A percentile compares a stretch with the other conserved stretches of the same genome.
These are phyloP conservation scores for Bjerkandera adusta DNA, from an alignment of 1,284 basidiomycete species.

Conservation along the genomic window DNA sequence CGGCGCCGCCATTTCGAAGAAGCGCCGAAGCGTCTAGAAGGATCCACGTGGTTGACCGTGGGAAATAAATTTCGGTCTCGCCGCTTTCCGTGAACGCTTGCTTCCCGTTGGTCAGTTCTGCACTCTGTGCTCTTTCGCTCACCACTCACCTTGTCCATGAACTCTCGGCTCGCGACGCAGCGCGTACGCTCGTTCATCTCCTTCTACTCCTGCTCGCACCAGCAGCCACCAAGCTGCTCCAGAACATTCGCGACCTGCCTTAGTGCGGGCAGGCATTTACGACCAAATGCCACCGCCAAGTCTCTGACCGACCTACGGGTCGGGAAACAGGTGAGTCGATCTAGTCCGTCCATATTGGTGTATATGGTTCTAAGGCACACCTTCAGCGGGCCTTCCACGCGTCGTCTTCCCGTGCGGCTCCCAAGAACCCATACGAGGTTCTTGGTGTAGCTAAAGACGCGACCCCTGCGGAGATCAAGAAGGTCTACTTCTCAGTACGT, in stretches of 20 bases:
- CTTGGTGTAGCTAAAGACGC: conserved; percentile 89
- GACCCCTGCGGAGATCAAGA: conserved; percentile 89
- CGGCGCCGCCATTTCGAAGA: neutral
- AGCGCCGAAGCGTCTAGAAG: conserved; percentile 15
- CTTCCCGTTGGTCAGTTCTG: conserved; percentile 2
- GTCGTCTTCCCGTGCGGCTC: conserved; percentile 49
- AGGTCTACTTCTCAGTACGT: conserved; percentile 89
- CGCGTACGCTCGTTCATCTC: conserved; percentile 56
- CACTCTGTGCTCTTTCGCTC: conserved; percentile 12
- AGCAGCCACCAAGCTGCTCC: conserved; percentile 29
- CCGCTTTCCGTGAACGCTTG: neutral
- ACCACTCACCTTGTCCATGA: conserved; percentile 35
- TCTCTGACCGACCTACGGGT: neutral
- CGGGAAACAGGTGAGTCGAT: conserved; percentile 13
- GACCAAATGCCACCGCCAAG: conserved; percentile 7
- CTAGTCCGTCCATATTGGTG: neutral
- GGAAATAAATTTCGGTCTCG: conserved; percentile 14
- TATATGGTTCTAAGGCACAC: neutral
- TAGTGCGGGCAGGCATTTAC: conserved; percentile 7
- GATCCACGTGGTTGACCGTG: conserved; percentile 14
- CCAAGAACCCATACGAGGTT: conserved; percentile 92
- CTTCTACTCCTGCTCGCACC: conserved; percentile 50
- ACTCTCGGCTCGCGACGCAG: conserved; percentile 45
- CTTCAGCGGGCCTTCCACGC: conserved; percentile 75
- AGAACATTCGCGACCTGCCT: conserved; percentile 39